These are phyloP conservation scores for Pseudocercospora fuligena DNA, from an alignment of 2,329 filamentous ascomycete genomes.

Conservation along the genomic window DNA sequence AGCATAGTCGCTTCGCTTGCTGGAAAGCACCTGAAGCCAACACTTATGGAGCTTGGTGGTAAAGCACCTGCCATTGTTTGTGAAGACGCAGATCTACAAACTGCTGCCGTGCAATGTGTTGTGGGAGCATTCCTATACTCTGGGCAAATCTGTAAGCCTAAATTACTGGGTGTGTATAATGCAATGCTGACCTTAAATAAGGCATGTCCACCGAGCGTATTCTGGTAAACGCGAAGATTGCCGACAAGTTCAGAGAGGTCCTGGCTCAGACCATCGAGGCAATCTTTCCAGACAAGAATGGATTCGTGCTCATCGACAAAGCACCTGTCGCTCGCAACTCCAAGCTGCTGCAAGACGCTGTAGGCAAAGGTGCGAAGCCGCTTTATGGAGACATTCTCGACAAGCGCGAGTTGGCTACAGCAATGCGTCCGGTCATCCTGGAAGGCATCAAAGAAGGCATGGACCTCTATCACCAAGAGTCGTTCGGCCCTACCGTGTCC, in stretches of 20 bases:
- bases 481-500: constrained; percentile 74
- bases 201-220: constrained; percentile 71
- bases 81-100: constrained; percentile 75
- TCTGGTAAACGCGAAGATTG: constrained; percentile 54
- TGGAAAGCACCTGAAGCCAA: constrained; percentile 75
- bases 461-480: constrained; percentile 75
- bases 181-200: background rate
- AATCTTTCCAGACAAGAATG: constrained; percentile 49
- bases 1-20: constrained; percentile 70
- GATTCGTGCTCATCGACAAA: constrained; percentile 47
- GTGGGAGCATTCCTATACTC: constrained; percentile 70
- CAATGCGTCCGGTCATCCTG: constrained; percentile 69
- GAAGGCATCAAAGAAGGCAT: constrained; percentile 69
- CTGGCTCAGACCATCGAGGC: constrained; percentile 54
- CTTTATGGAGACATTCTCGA: constrained; percentile 52
- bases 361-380: constrained; percentile 61
- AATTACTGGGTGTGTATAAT: too few species aligned
- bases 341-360: constrained; percentile 59
- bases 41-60: constrained; percentile 78
- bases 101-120: constrained; percentile 69
- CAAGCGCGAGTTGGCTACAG: constrained; percentile 28
- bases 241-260: constrained; percentile 57
- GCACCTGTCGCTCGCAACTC: constrained; percentile 58
- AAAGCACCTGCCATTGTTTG: constrained; percentile 79
- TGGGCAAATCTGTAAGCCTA: constrained; percentile 73